Percentiles rank a stretch among this genome's conserved stretches.
phyloP scores from a whole-genome alignment of 257 asterid genomes.

The Henckelia pumila region DNA sequence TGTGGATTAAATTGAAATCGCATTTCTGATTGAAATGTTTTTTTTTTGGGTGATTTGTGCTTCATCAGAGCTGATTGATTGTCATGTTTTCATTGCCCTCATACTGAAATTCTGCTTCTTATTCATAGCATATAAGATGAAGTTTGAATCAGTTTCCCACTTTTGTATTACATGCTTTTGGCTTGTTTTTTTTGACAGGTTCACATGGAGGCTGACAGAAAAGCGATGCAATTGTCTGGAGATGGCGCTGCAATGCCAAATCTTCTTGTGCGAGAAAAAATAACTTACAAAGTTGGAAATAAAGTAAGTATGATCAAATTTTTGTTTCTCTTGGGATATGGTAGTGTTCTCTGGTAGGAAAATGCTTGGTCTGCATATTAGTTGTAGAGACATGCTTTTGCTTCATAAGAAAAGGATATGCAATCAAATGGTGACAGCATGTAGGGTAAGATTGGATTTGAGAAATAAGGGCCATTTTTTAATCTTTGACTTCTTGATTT shows the following conservation, averaged over 20 bases:
- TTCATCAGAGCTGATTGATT: neutral
- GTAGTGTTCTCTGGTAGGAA: conserved; percentile 10
- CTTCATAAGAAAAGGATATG: conserved; percentile 9
- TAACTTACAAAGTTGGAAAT: conserved; percentile 84
- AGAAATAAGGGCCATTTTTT: conserved; percentile 5
- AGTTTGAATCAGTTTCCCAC: conserved; percentile 1
- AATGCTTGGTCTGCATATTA: neutral
- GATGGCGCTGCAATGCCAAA: conserved; percentile 39
- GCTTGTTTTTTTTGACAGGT: conserved; percentile 51
- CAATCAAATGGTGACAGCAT: conserved; percentile 10
- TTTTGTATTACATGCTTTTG: conserved; percentile 11
- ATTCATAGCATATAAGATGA: neutral
- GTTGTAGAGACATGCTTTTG: neutral
- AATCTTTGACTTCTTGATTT: conserved; percentile 2
- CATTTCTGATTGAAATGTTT: neutral
- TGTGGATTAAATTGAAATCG: neutral
- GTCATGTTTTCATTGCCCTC: neutral
- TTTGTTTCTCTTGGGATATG: conserved; percentile 17
- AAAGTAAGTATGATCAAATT: conserved; percentile 48
- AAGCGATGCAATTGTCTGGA: conserved; percentile 56
- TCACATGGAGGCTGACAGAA: conserved; percentile 93
- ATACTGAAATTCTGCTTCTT: conserved; percentile 7
- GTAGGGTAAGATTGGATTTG: no score
- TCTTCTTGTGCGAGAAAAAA: conserved; percentile 60
- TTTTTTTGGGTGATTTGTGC: neutral